Conservation (phyloP, 208 protist genomes). For the Acanthamoeba healyi region DNA sequence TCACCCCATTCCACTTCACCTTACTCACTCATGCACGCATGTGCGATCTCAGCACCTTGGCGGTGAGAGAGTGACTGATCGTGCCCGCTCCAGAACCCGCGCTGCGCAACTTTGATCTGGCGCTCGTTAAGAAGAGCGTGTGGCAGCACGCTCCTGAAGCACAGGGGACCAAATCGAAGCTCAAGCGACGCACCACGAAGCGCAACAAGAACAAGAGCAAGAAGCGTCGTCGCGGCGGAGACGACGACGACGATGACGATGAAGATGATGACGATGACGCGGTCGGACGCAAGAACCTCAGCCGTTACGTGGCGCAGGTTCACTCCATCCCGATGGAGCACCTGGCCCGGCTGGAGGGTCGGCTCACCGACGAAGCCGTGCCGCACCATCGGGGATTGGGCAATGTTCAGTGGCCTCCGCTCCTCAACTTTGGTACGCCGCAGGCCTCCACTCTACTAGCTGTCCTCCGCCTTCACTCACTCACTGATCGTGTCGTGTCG, state of each 20-base stretch:
- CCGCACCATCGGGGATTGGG: not conserved
- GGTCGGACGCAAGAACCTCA: constrained; percentile 11
- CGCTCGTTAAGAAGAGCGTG: constrained; percentile 17
- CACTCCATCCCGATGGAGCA: constrained; percentile 35
- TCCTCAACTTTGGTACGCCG: constrained; percentile 32
- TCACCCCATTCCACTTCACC: not conserved
- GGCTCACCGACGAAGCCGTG: not conserved
- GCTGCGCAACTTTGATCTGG: constrained; percentile 45
- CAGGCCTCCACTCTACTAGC: not conserved
- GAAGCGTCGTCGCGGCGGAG: not conserved
- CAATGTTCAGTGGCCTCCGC: constrained; percentile 20
- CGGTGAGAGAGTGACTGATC: too few species aligned
- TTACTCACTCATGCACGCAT: not conserved
- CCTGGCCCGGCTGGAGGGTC: not conserved
- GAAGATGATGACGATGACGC: not conserved
- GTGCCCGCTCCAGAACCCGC: constrained; percentile 44
- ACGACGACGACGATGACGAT: not conserved
- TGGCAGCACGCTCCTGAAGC: not conserved
- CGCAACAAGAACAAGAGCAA: not conserved
- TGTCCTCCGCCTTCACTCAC: too few species aligned
- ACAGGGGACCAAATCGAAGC: not conserved
- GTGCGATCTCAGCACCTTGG: too few species aligned
- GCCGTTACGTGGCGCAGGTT: constrained; percentile 8
- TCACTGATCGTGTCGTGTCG: not conserved
- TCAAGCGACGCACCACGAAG: not conserved